phyloP scores from a whole-genome alignment of 768 basidiomycete genomes.

The Leucosporidium scottii region DNA sequence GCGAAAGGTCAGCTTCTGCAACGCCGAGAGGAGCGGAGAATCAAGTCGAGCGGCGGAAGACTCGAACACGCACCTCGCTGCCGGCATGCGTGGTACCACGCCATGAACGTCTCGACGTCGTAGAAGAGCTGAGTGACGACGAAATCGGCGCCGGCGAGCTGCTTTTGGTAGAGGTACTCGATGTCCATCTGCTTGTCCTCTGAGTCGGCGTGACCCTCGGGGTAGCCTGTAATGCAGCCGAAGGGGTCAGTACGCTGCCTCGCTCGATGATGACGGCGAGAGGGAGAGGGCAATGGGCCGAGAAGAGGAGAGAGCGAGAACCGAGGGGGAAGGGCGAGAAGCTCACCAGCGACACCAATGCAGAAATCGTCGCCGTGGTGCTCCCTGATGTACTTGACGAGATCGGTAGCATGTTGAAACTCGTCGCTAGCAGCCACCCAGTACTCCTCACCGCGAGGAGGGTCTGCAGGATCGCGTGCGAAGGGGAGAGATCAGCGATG shows the following conservation, averaged over 20 bases:
- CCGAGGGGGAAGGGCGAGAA: not conserved
- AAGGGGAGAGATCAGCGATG: not conserved
- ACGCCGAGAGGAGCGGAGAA: not conserved
- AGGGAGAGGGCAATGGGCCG: not conserved
- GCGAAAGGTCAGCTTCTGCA: not conserved
- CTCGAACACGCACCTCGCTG: conserved; percentile 53
- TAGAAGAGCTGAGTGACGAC: conserved; percentile 96
- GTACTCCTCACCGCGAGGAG: conserved; percentile 86
- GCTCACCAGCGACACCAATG: conserved; percentile 81
- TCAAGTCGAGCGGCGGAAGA: conserved; percentile 1
- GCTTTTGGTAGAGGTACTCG: conserved; percentile 68
- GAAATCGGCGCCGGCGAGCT: conserved; percentile 91
- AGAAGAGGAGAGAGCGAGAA: not conserved
- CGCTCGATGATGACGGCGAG: not conserved
- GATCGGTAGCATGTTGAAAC: conserved; percentile 76
- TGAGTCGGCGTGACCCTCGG: conserved; percentile 74
- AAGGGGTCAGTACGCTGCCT: not conserved
- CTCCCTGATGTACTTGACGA: conserved; percentile 81
- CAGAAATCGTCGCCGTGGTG: conserved; percentile 81
- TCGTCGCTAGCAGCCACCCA: conserved; percentile 79
- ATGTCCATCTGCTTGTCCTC: conserved; percentile 51
- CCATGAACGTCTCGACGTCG: conserved; percentile 77
- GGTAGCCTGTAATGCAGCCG: conserved; percentile 57
- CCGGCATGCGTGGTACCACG: conserved; percentile 69
- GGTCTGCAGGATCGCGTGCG: conserved; percentile 53